Evolutionary conservation across 768 basidiomycete species (phyloP), one percentile per base, ranked within the genome.

Genomic region (Leucosporidium yakuticum): DNA sequence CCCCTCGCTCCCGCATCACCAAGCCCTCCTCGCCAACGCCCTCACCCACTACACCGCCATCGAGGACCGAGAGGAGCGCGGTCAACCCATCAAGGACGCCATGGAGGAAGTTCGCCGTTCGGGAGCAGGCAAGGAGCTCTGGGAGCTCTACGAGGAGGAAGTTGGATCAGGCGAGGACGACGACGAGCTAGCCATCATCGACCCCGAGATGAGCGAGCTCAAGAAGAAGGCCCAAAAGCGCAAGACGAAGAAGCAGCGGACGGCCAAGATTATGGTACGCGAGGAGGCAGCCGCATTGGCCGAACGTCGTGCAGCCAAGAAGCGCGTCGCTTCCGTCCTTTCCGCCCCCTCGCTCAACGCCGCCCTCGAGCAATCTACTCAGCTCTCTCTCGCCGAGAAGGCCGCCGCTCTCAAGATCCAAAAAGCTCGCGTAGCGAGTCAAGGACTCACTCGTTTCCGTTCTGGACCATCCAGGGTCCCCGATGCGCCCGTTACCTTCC

Each of bases 341-440:
- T 23, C 66, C 55, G 54, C 67, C 80, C 56, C 73, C 73, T 39
- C 79, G 79, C 63, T 80, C 79, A 60, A 79, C 76, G 65, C 80
- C 78, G 78, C 79, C 77, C 54, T 78, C 75, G 60, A 50, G 25
- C 50, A 34, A n/a, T 57, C 66, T 25, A n/a, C 49, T 44, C 20
- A 58, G 21, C 64, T 72, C 60, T 67, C 64, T 5, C 64, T 75
- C 44, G 69, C 67, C 49, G 72, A 69, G 48, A 73, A 73, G 61
- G 72, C 72, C 27, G 32, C 64, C 47, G 59, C 63, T 20, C 60
- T 70, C 48, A 65, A 69, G 50, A 66, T 63, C 23, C 63, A 65
- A 27, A 70, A 69, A 54, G 66, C 64, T 5, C 50, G 62, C 8
- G 63, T 75, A 25, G 61, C 64, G 25, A 58, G 54, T 21, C 68